Evolutionary conservation across 768 basidiomycete genomes (phyloP).

Genomic region (Suillus fuscotomentosus): DNA sequence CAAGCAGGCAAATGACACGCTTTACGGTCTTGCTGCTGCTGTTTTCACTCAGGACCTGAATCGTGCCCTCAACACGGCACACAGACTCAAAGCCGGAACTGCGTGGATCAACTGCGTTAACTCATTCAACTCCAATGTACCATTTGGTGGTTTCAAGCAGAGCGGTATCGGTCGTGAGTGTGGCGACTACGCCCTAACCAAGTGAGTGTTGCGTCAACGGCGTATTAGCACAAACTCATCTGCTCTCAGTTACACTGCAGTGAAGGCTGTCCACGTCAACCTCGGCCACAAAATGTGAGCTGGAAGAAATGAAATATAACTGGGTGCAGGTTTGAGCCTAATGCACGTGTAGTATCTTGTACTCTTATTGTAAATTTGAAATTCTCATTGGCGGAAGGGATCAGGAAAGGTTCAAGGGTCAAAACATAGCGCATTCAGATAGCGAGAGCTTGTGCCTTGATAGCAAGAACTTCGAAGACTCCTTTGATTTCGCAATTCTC

Average conservation of each 20-base stretch:
- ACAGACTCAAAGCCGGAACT: constrained; percentile 79
- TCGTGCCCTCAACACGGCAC: constrained; percentile 69
- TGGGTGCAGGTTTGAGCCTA: not conserved
- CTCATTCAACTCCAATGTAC: constrained; percentile 39
- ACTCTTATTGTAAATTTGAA: not conserved
- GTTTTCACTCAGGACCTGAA: constrained; percentile 83
- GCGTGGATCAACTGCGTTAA: constrained; percentile 55
- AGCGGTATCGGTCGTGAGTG: constrained; percentile 79
- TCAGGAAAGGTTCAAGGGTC: too few species aligned
- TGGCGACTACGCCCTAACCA: constrained; percentile 69
- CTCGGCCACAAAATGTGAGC: constrained; percentile 28
- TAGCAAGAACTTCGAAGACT: not conserved
- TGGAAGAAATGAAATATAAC: not conserved
- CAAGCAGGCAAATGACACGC: constrained; percentile 78
- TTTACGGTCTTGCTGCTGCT: constrained; percentile 84
- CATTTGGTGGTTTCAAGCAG: constrained; percentile 87
- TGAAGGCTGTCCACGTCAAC: constrained; percentile 66
- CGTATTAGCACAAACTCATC: not conserved
- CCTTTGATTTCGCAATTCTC: not conserved
- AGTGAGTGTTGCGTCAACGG: constrained; percentile 27
- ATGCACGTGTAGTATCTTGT: not conserved
- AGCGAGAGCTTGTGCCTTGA: too few species aligned
- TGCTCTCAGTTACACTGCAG: constrained; percentile 47
- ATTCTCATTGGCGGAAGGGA: too few species aligned
- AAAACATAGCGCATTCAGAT: too few species aligned